Evolutionary conservation across 2,329 filamentous ascomycete species (phyloP).

Genomic region (Calonectria crousiana): DNA sequence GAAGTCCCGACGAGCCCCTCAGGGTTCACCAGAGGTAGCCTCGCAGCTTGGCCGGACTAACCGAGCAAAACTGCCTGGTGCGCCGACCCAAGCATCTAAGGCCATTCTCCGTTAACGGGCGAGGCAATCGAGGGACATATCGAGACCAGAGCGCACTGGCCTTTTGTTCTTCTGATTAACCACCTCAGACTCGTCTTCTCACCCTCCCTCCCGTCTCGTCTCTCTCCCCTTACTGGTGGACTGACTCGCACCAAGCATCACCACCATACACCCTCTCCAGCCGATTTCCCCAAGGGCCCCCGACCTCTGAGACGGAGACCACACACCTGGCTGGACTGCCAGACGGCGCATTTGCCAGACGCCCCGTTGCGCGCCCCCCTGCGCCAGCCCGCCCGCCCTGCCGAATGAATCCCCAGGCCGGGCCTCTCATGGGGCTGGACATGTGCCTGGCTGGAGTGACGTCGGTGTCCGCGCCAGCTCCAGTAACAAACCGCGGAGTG

Average conservation of each 20-base stretch:
- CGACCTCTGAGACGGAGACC: background rate
- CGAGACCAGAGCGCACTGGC: constrained; percentile 25
- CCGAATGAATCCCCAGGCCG: constrained; percentile 50
- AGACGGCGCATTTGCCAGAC: constrained; percentile 16
- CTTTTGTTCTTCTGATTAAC: background rate
- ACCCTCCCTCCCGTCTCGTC: background rate
- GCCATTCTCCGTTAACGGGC: constrained; percentile 42
- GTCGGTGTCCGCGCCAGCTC: constrained; percentile 35
- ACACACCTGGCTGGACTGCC: constrained; percentile 7
- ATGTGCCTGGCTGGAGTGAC: constrained; percentile 44
- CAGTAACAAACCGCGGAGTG: constrained; percentile 15
- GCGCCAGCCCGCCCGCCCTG: constrained; percentile 20
- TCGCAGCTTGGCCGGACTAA: constrained; percentile 21
- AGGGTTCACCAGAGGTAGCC: background rate
- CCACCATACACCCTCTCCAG: background rate
- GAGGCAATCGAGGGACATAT: constrained; percentile 21
- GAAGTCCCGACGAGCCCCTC: constrained; percentile 4
- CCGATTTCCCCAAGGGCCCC: background rate
- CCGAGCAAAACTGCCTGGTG: constrained; percentile 36
- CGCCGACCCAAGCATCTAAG: constrained; percentile 30
- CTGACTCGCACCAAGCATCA: constrained; percentile 11
- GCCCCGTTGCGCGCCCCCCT: constrained; percentile 14
- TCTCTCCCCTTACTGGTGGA: constrained; percentile 1
- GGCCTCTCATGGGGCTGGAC: constrained; percentile 46
- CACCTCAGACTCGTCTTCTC: background rate